Evolutionary conservation across 179 eudicot species (phyloP), one percentile per base, ranked within the genome.

Genomic region (Carnegiea gigantea): DNA sequence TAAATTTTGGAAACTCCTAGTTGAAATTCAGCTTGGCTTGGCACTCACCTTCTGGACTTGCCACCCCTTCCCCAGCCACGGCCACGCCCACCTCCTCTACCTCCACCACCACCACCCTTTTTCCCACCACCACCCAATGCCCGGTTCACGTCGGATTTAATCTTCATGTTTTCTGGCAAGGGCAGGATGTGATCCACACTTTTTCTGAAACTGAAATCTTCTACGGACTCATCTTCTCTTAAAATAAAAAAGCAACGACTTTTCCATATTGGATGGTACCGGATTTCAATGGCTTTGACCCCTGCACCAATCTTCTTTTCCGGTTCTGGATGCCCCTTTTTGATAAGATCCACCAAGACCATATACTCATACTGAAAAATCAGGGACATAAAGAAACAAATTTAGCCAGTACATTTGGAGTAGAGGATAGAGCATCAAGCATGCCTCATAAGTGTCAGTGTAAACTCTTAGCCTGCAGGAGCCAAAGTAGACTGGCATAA

Each of bases 121-220:
- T 88, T 80, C 0, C 91, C 90, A 68, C 82, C 76, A 73, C 90
- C 87, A 33, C 88, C 92, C 84, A 90, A 74, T 21, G 84, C 89
- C 83, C 88, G 88, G 85, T 91, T 94, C 62, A 88, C 94, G 57
- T 94, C 93, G 51, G 89, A 30, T 78, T 91, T 92, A 12, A 83
- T 51, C 84, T 86, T 89, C 97, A 96, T 89, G 86, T 94, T 87
- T 81, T 96, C 97, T 0, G 99, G 99, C 91, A 96, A 82, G 78
- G 99, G 98, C 72, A 91, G 89, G 24, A 96, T 94, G 71, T 92
- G 91, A 83, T 96, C 90, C 77, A 96, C 95, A 72, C 99, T 92
- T 87, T 96, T 96, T 75, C 99, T 85, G 91, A 96, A 96, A 88
- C 99, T 96, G 89, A 96, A 96, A 84, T 96, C 98, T 44, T 92